phyloP scores from a whole-genome alignment of 2,329 filamentous ascomycete genomes.

The Fusarium vanettenii region DNA sequence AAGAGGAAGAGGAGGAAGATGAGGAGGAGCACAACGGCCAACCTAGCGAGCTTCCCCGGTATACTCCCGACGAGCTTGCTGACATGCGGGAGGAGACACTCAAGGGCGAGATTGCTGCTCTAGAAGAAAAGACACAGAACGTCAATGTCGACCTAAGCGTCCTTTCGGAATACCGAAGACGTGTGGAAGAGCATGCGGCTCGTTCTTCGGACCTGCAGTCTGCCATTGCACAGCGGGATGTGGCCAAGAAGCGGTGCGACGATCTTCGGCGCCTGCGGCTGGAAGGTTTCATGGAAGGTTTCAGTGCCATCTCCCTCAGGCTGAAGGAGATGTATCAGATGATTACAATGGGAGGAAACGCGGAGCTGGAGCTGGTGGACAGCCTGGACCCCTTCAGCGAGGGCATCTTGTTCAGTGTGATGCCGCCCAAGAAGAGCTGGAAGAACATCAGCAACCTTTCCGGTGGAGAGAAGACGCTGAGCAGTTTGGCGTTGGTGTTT shows the following conservation, averaged over 20 bases:
- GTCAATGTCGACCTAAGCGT: conserved; percentile 90
- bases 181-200: conserved; percentile 83
- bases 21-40: conserved; percentile 45
- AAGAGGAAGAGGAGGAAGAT: conserved; percentile 40
- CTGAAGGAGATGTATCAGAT: conserved; percentile 99
- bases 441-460: conserved; percentile 98
- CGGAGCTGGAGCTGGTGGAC: conserved; percentile 96
- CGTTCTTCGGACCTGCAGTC: conserved; percentile 86
- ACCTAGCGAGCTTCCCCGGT: conserved; percentile 76
- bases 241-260: conserved; percentile 91
- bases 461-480: conserved; percentile 97
- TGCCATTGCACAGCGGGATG: conserved; percentile 82
- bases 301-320: conserved; percentile 90
- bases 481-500: conserved; percentile 94
- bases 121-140: conserved; percentile 81
- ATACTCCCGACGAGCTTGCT: conserved; percentile 77
- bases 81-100: conserved; percentile 73
- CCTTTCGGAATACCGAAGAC: conserved; percentile 86
- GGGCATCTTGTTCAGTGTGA: conserved; percentile 96
- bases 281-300: conserved; percentile 98
- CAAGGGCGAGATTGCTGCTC: conserved; percentile 70
- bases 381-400: conserved; percentile 96
- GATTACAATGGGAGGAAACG: conserved; percentile 99
- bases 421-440: conserved; percentile 99
- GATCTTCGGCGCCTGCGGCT: conserved; percentile 90